Evolutionary conservation across 1,139 yeast species (phyloP), one percentile per base, ranked within the genome.

Genomic region (Meyerozyma smithsonii): DNA sequence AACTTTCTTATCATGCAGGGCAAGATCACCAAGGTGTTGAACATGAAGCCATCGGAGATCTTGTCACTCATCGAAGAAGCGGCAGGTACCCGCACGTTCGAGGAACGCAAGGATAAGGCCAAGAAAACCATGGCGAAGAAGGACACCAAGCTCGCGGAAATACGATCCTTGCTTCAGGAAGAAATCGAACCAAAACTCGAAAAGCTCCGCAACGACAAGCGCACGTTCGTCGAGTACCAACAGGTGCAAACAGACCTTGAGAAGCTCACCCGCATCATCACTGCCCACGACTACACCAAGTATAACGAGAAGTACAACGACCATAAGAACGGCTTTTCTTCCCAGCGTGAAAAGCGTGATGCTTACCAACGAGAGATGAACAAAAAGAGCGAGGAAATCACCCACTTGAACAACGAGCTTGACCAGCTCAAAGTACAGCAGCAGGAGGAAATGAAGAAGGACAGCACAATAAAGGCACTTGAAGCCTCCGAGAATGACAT

Each of bases 1-100:
- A 94, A 92, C 61, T 94, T 94, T 61, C 72, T 94, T 52, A 94
- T 94, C 55, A 92, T 94, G 98, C 99, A 94, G 64, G 99, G 99
- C 44, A 85, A 88, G 56, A 94, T 94, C 62, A 94, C 98, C 26
- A 92, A 94, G 59, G 97, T 94, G 43, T 73, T 94, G 55, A 92
- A 94, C 60, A 92, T 92, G 98, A 89, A 87, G 54, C 95, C 98
- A 1, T 66, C 79, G 2, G 98, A 94, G 58, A 86, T 90, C 26
- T 65, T 94, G 50, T 82, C 96, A 3, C 72, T 92, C 50, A 89
- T 94, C 44, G 98, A 92, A 63, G 99, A 94, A 64, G 98, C 98
- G 0, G 96, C 98, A 0, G 98, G 99, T 6, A 94, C 98, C 0
- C 78, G 95, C 46, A 87, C 94, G 72, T 94, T 88, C 57, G 98